phyloP scores from a whole-genome alignment of 2,329 filamentous ascomycete genomes.

The Neocucurbitaria cava region DNA sequence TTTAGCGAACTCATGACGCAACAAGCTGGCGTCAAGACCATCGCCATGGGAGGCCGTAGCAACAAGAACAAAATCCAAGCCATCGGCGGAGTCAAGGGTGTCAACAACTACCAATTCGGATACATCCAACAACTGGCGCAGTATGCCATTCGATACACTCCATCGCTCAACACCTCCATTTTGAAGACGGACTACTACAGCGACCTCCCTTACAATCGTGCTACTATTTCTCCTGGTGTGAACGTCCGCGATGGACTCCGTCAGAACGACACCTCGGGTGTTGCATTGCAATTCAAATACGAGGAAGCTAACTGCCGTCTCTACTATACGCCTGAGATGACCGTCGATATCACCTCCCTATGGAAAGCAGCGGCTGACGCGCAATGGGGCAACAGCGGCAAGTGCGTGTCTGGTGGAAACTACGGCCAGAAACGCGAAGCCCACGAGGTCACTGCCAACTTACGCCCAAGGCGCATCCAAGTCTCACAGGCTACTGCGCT shows the following conservation, averaged over 20 bases:
- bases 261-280: slow-evolving; percentile 37
- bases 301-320: slow-evolving; percentile 50
- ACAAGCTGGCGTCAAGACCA: slow-evolving; percentile 61
- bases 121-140: slow-evolving; percentile 40
- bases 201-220: slow-evolving; percentile 36
- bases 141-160: slow-evolving; percentile 28
- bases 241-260: slow-evolving; percentile 48
- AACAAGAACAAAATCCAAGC: slow-evolving; percentile 60
- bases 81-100: slow-evolving; percentile 62
- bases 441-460: slow-evolving; percentile 30
- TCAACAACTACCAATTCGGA: slow-evolving; percentile 45
- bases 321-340: slow-evolving; percentile 52
- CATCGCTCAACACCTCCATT: slow-evolving; percentile 33
- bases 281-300: slow-evolving; percentile 49
- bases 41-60: slow-evolving; percentile 59
- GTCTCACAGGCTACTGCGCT: slow-evolving; percentile 23
- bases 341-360: slow-evolving; percentile 44
- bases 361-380: slow-evolving; percentile 50
- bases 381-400: slow-evolving; percentile 40
- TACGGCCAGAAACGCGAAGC: slow-evolving; percentile 31
- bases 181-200: slow-evolving; percentile 33
- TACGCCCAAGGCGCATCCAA: slow-evolving; percentile 27
- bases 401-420: slow-evolving; percentile 36
- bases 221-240: slow-evolving; percentile 24
- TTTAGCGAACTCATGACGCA: slow-evolving; percentile 63